phyloP scores from a whole-genome alignment of 371 early-diverging fungal species.

The Rhizomucor miehei region DNA sequence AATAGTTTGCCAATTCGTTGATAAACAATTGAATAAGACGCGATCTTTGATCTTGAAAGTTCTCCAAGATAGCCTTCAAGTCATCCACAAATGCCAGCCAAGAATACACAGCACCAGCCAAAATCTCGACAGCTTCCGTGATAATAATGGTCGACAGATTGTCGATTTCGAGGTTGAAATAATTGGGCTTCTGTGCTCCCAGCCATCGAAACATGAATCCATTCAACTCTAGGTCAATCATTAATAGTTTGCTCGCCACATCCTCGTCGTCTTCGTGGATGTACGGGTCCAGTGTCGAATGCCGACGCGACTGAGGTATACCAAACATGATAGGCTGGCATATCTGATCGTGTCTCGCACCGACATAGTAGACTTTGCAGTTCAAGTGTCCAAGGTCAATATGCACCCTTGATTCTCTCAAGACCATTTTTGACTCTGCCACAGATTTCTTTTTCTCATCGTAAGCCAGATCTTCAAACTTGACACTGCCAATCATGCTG shows the following conservation, averaged over 20 bases:
- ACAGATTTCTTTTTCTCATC: constrained; percentile 50
- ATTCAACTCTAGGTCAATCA: constrained; percentile 57
- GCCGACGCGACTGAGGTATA: constrained; percentile 56
- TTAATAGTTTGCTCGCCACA: constrained; percentile 54
- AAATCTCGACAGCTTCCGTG: constrained; percentile 72
- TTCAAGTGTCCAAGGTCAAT: constrained; percentile 51
- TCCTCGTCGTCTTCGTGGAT: constrained; percentile 13
- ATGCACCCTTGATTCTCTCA: constrained; percentile 59
- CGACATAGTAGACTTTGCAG: constrained; percentile 59
- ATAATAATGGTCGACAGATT: constrained; percentile 56
- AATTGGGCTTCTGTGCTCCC: constrained; percentile 51
- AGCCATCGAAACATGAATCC: constrained; percentile 54
- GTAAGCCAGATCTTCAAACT: constrained; percentile 58
- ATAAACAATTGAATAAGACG: constrained; percentile 64
- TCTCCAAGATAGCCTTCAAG: constrained; percentile 50
- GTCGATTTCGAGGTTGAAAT: constrained; percentile 46
- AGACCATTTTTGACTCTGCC: constrained; percentile 48
- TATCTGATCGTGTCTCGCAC: constrained; percentile 18
- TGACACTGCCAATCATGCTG: constrained; percentile 54
- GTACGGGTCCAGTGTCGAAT: constrained; percentile 7
- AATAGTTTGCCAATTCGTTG: constrained; percentile 56
- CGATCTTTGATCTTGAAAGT: constrained; percentile 51
- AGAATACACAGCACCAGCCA: constrained; percentile 69
- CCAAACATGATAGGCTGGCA: constrained; percentile 50
- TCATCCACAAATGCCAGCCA: constrained; percentile 75